Base-by-base conservation (phyloP, 2,329 filamentous ascomycete genomes). In the Cladosporium sp. region DNA sequence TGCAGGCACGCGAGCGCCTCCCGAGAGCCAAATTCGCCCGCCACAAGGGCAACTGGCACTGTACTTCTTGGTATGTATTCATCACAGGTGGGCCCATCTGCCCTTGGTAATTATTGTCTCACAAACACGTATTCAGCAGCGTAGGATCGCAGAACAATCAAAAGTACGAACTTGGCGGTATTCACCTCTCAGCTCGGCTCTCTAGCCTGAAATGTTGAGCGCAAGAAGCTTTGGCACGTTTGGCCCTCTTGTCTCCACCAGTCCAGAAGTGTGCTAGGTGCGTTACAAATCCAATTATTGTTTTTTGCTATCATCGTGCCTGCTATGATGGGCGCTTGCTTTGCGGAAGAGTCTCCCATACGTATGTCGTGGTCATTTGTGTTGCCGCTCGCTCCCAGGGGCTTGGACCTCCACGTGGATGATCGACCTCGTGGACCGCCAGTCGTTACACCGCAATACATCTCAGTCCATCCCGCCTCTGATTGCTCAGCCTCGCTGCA, bases 401-500 rank as follows among this genome's bases (percentile, higher is more conserved):
- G 11, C 15, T n/a, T n/a, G 26, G 52, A 15, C 52, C 18, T 58
- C 34, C 55, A 41, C 55, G 55, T 41, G 55, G 55, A 15, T 58
- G 30, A 38, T 30, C 30, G 52, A 34, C 26, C 24, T 28, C 28
- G 7, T 47, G 41, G n/a, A 47, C 41, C 2, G 41, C 41, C 41
- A 47, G 41, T 47, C 41, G n/a, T 47, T 44, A 21, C 41, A 52
- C 49, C 21, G 30, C 24, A 55, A 26, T 55, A 18, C 52, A 2
- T 30, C 18, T 14, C 52, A 26, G 26, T 8, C 15, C 21, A 41
- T 41, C 1, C 44, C 44, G 44, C 21, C 30, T 26, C 51, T 30
- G 59, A 28, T 24, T 52, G 60, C 60, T 64, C 49, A 64, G 51
- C 60, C 51, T 44, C 51, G 18, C 49, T 55, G 34, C 60, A 44